Evolutionary conservation across 176 grass and related monocot genomes (phyloP).

Genomic region (Alopecurus myosuroides): DNA sequence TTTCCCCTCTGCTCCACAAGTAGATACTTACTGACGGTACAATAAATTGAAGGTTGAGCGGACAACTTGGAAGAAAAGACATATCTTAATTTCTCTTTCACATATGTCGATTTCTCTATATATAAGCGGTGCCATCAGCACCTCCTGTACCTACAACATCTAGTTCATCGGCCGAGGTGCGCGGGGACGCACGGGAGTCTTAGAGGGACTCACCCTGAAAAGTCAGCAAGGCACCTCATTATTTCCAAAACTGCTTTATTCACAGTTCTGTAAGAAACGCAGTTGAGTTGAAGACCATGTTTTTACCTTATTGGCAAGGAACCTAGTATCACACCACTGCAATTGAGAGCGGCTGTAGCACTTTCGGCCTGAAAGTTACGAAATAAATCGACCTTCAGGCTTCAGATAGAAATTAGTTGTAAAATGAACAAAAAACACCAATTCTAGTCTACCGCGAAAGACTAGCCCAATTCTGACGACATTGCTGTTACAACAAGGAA

Average conservation of each 20-base stretch:
- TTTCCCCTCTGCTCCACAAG: conserved; percentile 12
- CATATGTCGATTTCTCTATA: conserved; percentile 69
- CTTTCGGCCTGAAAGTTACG: conserved; percentile 80
- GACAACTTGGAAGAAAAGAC: conserved; percentile 48
- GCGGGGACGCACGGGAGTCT: conserved; percentile 96
- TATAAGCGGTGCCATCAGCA: conserved; percentile 69
- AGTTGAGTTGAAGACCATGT: neutral
- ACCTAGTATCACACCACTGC: conserved; percentile 91
- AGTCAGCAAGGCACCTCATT: neutral
- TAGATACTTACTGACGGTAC: conserved; percentile 29
- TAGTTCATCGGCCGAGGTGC: conserved; percentile 68
- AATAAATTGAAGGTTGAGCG: conserved; percentile 12
- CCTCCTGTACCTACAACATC: conserved; percentile 75
- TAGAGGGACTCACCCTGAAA: conserved; percentile 97
- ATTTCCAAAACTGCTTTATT: neutral
- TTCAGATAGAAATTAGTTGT: neutral
- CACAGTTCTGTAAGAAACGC: neutral
- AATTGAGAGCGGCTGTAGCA: conserved; percentile 96
- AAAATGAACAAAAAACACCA: neutral
- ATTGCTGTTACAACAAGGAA: neutral
- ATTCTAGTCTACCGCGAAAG: neutral
- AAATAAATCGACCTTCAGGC: neutral
- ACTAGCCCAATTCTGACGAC: neutral
- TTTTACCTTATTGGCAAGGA: conserved; percentile 92
- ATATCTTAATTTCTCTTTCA: conserved; percentile 50